phyloP scores from a whole-genome alignment of 768 basidiomycete genomes.

The Coprinellus aureogranulatus region DNA sequence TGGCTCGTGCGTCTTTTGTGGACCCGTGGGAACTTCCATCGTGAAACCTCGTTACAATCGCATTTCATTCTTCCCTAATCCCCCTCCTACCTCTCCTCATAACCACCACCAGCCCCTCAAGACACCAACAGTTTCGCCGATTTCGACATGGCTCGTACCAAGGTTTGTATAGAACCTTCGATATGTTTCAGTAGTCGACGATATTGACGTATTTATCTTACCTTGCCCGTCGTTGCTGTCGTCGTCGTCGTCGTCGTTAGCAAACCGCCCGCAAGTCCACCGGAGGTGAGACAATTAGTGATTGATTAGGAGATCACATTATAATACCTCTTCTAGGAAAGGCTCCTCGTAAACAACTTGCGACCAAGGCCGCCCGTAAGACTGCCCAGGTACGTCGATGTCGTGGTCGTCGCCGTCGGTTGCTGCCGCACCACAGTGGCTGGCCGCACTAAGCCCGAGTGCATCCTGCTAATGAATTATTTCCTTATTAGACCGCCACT shows the following conservation, averaged over 20 bases:
- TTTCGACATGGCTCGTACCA: constrained; percentile 78
- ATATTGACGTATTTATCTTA: background rate
- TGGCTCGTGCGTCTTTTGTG: constrained; percentile 48
- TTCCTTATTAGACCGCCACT: constrained; percentile 57
- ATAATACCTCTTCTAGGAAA: constrained; percentile 52
- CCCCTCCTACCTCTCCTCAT: constrained; percentile 32
- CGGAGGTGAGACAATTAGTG: constrained; percentile 64
- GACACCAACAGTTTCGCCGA: constrained; percentile 20
- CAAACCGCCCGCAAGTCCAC: constrained; percentile 99
- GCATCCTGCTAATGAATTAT: background rate
- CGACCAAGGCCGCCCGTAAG: constrained; percentile 94
- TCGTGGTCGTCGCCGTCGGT: constrained; percentile 26
- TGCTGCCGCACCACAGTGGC: too few relatives aligned
- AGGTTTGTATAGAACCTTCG: constrained; percentile 45
- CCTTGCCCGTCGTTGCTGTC: background rate
- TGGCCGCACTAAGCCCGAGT: constrained; percentile 7
- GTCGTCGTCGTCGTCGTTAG: constrained; percentile 45
- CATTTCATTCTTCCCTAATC: constrained; percentile 32
- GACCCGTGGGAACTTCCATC: constrained; percentile 47
- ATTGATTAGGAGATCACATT: constrained; percentile 21
- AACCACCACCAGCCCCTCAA: constrained; percentile 29
- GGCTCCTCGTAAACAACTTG: constrained; percentile 91
- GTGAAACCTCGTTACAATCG: constrained; percentile 36
- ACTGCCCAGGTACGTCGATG: constrained; percentile 61
- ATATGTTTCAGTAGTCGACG: constrained; percentile 10